These are phyloP conservation scores for Exophiala mesophila DNA, from an alignment of 2,329 filamentous ascomycete species.

Conservation along the genomic window DNA sequence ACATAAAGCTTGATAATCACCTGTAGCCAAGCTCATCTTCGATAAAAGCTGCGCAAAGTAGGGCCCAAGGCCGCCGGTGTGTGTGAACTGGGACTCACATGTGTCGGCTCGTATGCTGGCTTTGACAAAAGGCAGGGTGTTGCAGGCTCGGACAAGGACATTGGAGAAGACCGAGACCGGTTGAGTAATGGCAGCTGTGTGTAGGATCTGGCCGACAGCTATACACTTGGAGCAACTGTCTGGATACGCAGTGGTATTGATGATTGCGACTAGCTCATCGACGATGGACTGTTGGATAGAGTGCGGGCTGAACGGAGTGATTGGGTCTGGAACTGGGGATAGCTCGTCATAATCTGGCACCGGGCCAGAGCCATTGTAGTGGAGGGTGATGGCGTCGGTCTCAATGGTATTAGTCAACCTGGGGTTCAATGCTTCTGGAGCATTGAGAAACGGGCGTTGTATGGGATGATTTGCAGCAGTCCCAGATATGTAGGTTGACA, in stretches of 20 bases:
- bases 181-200: slow-evolving; percentile 24
- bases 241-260: slow-evolving; percentile 14
- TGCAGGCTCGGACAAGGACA: slow-evolving; percentile 23
- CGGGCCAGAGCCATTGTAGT: slow-evolving; percentile 27
- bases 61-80: slow-evolving; percentile 20
- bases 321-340: slow-evolving; percentile 22
- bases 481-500: too few species aligned
- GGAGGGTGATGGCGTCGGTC: slow-evolving; percentile 22
- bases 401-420: slow-evolving; percentile 26
- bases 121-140: slow-evolving; percentile 17
- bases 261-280: slow-evolving; percentile 21
- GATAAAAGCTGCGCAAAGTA: slow-evolving; percentile 27
- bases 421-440: slow-evolving; percentile 23
- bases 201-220: slow-evolving; percentile 23
- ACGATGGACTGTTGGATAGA: slow-evolving; percentile 21
- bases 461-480: too few species aligned
- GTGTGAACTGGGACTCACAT: slow-evolving; percentile 22
- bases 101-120: slow-evolving; percentile 18
- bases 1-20: slow-evolving; percentile 24
- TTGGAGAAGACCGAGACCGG: slow-evolving; percentile 20
- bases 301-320: slow-evolving; percentile 20
- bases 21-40: slow-evolving; percentile 24
- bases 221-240: slow-evolving; percentile 26
- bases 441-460: slow-evolving; percentile 12
- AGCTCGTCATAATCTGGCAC: slow-evolving; percentile 23